phyloP scores from a whole-genome alignment of 2,329 filamentous ascomycete species.

The Botrytis porri region DNA sequence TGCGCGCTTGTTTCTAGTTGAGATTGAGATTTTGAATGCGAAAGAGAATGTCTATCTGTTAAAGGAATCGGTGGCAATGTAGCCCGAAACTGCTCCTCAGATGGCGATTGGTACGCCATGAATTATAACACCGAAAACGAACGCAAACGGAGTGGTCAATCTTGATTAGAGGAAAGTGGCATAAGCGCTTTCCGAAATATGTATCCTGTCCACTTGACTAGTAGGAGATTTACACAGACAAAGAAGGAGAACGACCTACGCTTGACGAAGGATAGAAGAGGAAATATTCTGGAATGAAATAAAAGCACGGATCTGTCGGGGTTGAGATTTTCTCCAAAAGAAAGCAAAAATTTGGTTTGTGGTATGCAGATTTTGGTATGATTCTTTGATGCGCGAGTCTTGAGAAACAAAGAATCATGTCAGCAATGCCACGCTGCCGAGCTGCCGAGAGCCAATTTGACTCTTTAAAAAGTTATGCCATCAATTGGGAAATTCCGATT shows the following conservation, averaged over 20 bases:
- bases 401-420: background rate
- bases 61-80: background rate
- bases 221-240: background rate
- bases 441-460: background rate
- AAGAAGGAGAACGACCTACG: background rate
- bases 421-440: background rate
- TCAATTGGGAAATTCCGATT: background rate
- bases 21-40: background rate
- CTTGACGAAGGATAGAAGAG: background rate
- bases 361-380: background rate
- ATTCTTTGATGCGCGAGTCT: background rate
- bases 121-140: background rate
- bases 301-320: background rate
- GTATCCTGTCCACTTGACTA: background rate
- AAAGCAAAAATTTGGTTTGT: background rate
- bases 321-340: background rate
- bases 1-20: background rate
- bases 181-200: background rate
- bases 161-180: background rate
- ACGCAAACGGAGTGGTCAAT: background rate
- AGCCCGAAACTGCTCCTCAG: background rate
- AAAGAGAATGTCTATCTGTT: background rate
- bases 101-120: background rate
- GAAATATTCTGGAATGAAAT: background rate
- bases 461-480: background rate